Conservation (phyloP, 2,329 filamentous ascomycete species). For the Fusarium scirpi region DNA sequence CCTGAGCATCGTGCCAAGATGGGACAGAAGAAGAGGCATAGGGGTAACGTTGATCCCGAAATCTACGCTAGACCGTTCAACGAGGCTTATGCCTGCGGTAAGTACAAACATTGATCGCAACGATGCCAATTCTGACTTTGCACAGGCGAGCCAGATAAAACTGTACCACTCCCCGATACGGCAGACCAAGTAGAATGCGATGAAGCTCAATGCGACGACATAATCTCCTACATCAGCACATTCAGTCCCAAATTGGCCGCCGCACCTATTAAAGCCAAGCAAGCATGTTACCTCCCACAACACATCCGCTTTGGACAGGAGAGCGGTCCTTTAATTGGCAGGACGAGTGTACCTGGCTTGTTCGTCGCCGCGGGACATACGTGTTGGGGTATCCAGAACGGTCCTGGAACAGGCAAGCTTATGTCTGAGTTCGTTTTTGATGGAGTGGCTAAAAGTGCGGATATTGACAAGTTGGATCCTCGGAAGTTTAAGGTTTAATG, state of each 20-base stretch:
- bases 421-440: constrained; percentile 85
- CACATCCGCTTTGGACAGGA: constrained; percentile 72
- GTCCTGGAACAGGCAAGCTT: constrained; percentile 84
- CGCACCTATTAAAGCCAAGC: constrained; percentile 77
- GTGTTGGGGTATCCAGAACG: constrained; percentile 99
- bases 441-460: constrained; percentile 74
- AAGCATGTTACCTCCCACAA: constrained; percentile 94
- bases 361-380: constrained; percentile 91
- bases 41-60: constrained; percentile 81
- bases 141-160: constrained; percentile 79
- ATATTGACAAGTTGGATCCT: constrained; percentile 75
- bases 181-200: constrained; percentile 83
- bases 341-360: constrained; percentile 77
- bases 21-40: constrained; percentile 66
- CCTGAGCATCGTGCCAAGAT: constrained; percentile 61
- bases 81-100: constrained; percentile 93
- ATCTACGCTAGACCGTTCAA: constrained; percentile 91
- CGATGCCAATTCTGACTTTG: background rate
- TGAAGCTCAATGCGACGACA: constrained; percentile 81
- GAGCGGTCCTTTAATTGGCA: constrained; percentile 79
- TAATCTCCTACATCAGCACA: constrained; percentile 80
- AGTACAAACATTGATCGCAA: constrained; percentile 26
- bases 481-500: constrained; percentile 67
- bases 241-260: constrained; percentile 75
- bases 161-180: constrained; percentile 79